Evolutionary conservation across 257 asterid species (phyloP).

Genomic region (Solanum dulcamara): DNA sequence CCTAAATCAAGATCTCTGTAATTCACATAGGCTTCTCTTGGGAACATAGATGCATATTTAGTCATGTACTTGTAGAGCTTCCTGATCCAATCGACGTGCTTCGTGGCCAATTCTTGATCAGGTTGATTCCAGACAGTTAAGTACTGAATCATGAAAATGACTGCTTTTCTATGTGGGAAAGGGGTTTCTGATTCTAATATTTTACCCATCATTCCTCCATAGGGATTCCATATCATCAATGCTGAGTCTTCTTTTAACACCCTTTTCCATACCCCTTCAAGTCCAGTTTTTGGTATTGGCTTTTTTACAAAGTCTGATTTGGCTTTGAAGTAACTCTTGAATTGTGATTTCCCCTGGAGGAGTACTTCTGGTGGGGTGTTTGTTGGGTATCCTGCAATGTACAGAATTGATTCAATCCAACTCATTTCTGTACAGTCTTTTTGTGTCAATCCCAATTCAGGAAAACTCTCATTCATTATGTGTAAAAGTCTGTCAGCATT

Average conservation of each 20-base stretch:
- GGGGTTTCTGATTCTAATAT: not conserved
- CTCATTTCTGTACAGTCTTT: not conserved
- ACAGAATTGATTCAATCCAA: not conserved
- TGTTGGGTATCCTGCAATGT: not conserved
- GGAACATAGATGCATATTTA: not conserved
- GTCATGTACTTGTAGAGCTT: constrained; percentile 2
- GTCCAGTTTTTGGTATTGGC: not conserved
- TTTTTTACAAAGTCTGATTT: not conserved
- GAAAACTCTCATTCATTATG: not conserved
- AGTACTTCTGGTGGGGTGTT: not conserved
- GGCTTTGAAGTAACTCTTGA: not conserved
- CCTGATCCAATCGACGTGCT: not conserved
- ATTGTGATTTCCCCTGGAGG: constrained; percentile 9
- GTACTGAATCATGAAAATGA: not conserved
- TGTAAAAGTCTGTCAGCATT: not conserved
- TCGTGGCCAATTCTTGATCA: not conserved
- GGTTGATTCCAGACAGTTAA: not conserved
- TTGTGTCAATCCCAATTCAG: not conserved
- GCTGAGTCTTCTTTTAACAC: not conserved
- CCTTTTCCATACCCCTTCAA: not conserved
- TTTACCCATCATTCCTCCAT: not conserved
- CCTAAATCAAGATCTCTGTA: constrained; percentile 3
- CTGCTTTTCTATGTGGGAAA: not conserved
- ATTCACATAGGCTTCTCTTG: not conserved
- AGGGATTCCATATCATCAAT: not conserved